phyloP scores from a whole-genome alignment of 352 stramenopile species.

The Globisporangium radiosum region DNA sequence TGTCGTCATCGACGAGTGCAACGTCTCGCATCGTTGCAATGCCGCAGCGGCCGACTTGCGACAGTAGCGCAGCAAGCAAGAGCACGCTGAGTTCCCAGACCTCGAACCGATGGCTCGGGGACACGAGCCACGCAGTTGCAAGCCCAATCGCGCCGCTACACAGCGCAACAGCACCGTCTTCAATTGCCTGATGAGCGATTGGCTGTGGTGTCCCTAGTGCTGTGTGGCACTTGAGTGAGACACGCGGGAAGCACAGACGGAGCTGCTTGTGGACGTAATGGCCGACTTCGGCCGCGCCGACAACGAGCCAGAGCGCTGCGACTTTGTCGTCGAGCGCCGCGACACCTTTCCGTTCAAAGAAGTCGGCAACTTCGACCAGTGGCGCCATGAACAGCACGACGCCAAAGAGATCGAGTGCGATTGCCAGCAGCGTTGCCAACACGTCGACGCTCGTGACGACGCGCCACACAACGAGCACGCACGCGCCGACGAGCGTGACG shows the following conservation, averaged over 20 bases:
- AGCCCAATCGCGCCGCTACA: constrained; percentile 12
- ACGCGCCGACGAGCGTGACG: constrained; percentile 38
- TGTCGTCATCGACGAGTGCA: constrained; percentile 19
- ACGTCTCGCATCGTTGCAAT: constrained; percentile 37
- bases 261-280: constrained; percentile 21
- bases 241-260: not conserved
- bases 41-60: constrained; percentile 27
- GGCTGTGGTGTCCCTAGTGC: not conserved
- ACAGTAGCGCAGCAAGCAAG: constrained; percentile 21
- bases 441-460: constrained; percentile 54
- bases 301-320: constrained; percentile 42
- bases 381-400: constrained; percentile 48
- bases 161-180: constrained; percentile 20
- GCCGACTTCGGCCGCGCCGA: constrained; percentile 26
- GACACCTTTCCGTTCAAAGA: constrained; percentile 38
- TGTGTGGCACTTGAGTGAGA: constrained; percentile 2
- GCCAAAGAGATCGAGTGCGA: constrained; percentile 46
- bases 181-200: not conserved
- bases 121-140: constrained; percentile 18
- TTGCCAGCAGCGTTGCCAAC: constrained; percentile 41
- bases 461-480: constrained; percentile 43
- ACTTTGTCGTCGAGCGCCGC: constrained; percentile 26
- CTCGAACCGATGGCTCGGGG: constrained; percentile 12
- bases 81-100: constrained; percentile 32
- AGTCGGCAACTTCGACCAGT: constrained; percentile 59